These are phyloP conservation scores for Phylloporus rhodoxanthus DNA, from an alignment of 768 basidiomycete species.

Conservation along the genomic window DNA sequence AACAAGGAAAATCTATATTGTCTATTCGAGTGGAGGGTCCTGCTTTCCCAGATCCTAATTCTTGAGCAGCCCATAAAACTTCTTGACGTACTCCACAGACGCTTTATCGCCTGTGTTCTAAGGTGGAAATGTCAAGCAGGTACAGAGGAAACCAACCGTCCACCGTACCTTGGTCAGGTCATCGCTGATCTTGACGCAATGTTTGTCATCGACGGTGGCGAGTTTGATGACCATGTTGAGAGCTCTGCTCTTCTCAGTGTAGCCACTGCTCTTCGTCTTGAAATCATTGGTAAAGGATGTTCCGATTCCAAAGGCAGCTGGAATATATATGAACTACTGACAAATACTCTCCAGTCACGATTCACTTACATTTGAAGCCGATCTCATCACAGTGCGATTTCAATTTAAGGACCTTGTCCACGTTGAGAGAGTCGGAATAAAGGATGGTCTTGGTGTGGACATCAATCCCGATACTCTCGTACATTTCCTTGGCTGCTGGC, in stretches of 20 bases:
- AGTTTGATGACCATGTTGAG: slow-evolving; percentile 97
- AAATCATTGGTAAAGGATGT: slow-evolving; percentile 93
- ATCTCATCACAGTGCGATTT: slow-evolving; percentile 67
- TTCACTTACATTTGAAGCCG: slow-evolving; percentile 54
- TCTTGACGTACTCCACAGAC: slow-evolving; percentile 55
- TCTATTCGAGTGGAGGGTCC: not conserved
- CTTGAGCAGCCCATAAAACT: slow-evolving; percentile 7
- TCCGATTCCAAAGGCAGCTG: slow-evolving; percentile 90
- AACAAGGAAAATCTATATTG: not conserved
- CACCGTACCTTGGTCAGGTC: slow-evolving; percentile 68
- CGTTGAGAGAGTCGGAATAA: slow-evolving; percentile 76
- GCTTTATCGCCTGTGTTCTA: slow-evolving; percentile 67
- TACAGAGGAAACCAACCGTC: not conserved
- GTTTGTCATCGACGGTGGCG: slow-evolving; percentile 59
- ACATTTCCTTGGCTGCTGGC: slow-evolving; percentile 64
- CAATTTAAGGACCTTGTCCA: slow-evolving; percentile 64
- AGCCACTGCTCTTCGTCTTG: slow-evolving; percentile 35
- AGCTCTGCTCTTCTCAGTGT: slow-evolving; percentile 64
- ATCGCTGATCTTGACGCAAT: slow-evolving; percentile 92
- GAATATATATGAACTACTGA: not conserved
- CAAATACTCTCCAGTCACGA: not conserved
- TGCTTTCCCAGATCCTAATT: not conserved
- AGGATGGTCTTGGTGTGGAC: slow-evolving; percentile 61
- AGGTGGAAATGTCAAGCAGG: not conserved
- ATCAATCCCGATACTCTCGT: slow-evolving; percentile 65